Base-by-base conservation (phyloP, 2,329 filamentous ascomycete species). In the Aureobasidium subglaciale region DNA sequence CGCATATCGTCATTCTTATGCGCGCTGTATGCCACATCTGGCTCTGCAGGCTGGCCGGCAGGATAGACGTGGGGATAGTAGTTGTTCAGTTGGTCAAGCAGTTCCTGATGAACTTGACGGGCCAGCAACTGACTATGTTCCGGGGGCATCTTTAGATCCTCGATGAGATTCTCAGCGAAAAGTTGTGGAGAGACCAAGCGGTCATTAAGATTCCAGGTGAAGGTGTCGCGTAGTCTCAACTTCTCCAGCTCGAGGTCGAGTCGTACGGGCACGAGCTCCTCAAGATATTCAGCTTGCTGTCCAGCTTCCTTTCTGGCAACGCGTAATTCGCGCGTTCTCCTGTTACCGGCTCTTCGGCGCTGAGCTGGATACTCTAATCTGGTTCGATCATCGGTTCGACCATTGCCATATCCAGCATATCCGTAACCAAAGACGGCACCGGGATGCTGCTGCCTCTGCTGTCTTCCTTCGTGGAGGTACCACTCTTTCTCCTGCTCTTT, bases 1-100 rank as follows among this genome's bases (percentile, higher is more conserved):
- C 93, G 87, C 92, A 99, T 96, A 74, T 99, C 93, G 68, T 99
- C 93, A 67, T 99, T 96, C 72, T 97, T 97, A 76, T 96, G 96
- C 6, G 93, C 91, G 35, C 81, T 85, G 68, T 97, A 97, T 0
- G 92, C 91, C 11, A 95, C 78, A 66, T 93, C 87, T 1, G 90
- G 88, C 65, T 99, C 92, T 43, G 96, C 78, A 1, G 92, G 83
- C 64, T 96, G 90, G 64, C 97, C 92, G 63, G 95, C 86, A 46
- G 92, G 87, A 67, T 85, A 93, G 22, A 93, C 85, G 64, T 95
- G 90, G 5, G 93, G 93, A 67, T 95, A 96, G 68, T 90, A 97
- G 68, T 97, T 93, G 63, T 85, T 84, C 49, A 97, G 79, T 72
- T 97, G 93, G 63, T 97, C 93, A 60, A 86, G 83, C 61, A 99